phyloP scores from a whole-genome alignment of 371 early-diverging fungal genomes.

The Parasitella parasitica region DNA sequence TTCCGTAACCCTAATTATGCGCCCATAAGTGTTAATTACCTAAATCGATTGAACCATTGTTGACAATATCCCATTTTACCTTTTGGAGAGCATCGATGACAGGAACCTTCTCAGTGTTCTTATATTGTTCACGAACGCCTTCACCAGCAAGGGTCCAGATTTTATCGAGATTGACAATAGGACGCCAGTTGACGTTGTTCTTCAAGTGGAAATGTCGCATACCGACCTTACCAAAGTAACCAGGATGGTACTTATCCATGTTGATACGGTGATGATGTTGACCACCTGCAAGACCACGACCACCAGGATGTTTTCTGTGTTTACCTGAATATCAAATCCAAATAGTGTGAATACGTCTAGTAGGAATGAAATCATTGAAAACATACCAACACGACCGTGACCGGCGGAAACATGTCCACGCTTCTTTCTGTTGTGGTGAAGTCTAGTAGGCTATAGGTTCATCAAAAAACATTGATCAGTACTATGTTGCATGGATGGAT shows the following conservation, averaged over 20 bases:
- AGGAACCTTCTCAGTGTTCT: too few species aligned
- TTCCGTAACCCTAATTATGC: conserved; percentile 82
- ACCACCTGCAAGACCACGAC: conserved; percentile 99
- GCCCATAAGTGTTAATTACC: neutral
- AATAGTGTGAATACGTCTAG: neutral
- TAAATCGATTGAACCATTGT: neutral
- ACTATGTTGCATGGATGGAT: neutral
- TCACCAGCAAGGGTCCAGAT: too few species aligned
- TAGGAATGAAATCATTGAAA: too few species aligned
- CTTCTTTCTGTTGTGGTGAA: conserved; percentile 80
- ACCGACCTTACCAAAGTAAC: too few species aligned
- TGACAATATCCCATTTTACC: conserved; percentile 24
- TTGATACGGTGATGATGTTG: conserved; percentile 99
- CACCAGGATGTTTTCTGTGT: conserved; percentile 99
- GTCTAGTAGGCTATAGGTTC: conserved; percentile 74
- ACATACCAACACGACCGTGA: conserved; percentile 86
- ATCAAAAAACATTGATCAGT: neutral
- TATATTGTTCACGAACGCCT: too few species aligned
- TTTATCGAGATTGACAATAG: too few species aligned
- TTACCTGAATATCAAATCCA: conserved; percentile 50
- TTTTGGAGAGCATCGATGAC: too few species aligned
- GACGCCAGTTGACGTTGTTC: conserved; percentile 87
- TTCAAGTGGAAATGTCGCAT: conserved; percentile 99
- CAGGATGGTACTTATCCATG: too few species aligned
- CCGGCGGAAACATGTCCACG: conserved; percentile 94